Percentiles rank a stretch among this genome's conserved stretches.
Evolutionary conservation across 139 green algal genomes (phyloP).

Genomic region (Chlamydomonas asymmetrica): DNA sequence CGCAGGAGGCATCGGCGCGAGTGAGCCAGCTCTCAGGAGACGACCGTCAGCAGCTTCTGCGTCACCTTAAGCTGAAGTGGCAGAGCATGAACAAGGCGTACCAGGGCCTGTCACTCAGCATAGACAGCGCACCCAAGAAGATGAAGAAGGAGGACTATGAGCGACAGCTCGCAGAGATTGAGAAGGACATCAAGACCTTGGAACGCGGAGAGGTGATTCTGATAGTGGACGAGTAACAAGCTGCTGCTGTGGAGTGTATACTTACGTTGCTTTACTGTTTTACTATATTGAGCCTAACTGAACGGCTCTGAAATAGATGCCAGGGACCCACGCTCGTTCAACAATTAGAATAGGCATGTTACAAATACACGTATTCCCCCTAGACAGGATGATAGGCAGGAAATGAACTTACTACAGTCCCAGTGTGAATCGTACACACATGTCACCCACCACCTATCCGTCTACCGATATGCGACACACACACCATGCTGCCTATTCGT

Average conservation of each 20-base stretch:
- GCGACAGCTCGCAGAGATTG: constrained; percentile 67
- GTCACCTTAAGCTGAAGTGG: constrained; percentile 87
- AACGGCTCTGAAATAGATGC: too few species aligned
- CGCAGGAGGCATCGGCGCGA: constrained; percentile 22
- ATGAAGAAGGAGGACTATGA: constrained; percentile 73
- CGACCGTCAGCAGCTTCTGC: constrained; percentile 71
- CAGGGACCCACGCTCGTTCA: too few species aligned
- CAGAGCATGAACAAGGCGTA: constrained; percentile 77
- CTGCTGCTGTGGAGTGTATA: too few species aligned
- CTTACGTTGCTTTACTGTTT: background rate
- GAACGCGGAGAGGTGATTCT: constrained; percentile 67
- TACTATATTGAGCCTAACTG: too few species aligned
- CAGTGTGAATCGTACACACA: too few species aligned
- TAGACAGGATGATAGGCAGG: too few species aligned
- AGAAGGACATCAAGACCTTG: constrained; percentile 80
- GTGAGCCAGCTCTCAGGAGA: constrained; percentile 53
- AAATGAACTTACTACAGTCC: too few species aligned
- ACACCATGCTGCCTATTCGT: too few species aligned
- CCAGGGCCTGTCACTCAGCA: constrained; percentile 46
- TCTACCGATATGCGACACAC: too few species aligned
- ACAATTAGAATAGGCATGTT: too few species aligned
- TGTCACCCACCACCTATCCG: too few species aligned
- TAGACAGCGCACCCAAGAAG: constrained; percentile 50
- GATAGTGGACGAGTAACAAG: constrained; percentile 56
- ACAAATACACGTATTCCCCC: too few species aligned